Base-by-base conservation (phyloP, 768 basidiomycete species). In the Rhodotorula kratochvilovae region DNA sequence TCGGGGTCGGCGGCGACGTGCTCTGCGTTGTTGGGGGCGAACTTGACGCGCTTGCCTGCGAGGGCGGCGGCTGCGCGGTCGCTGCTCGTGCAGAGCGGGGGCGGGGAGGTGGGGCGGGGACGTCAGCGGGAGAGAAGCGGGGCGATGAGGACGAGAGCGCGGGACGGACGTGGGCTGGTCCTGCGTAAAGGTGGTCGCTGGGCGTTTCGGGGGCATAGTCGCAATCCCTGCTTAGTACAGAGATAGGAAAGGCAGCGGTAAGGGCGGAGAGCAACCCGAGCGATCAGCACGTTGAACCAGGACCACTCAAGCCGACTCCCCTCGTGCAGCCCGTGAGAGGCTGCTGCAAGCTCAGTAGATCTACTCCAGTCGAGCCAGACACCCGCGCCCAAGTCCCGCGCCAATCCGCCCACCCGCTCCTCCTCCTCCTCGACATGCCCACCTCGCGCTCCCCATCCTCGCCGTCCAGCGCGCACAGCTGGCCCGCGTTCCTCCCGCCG, bases 21-120 rank as follows among this genome's bases (percentile, higher is more conserved):
- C 5, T 55, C 54, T 23, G 61, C 63, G 63, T 67, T 67, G 51
- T 60, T 57, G 17, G 70, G 67, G 1, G 70, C 73, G 53, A 66
- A 75, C 11, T 62, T 48, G 43, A 61, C 56, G n/a, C 70, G 67
- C 48, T 75, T 75, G 35, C 73, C 73, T 3, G 61, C 54, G 45
- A 42, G 23, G 6, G 73, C 67, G 1, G 63, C 56, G 2, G 66
- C 67, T 2, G 73, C 66, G 21, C 70, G 61, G 57, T 71, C 66
- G 12, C 70, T 71, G 55, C 11, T 36, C 5, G 35, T 23, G 25
- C 16, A 13, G 54, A 23, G 51, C 25, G 39, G 29, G 39, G 42
- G 53, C n/a, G 53, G 36, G 0, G 54, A 55, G 55, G 25, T 13
- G 42, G 15, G 10, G n/a, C 7, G 13, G 23, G 29, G 43, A 63